Evolutionary conservation across 164 flowering plant genomes (phyloP), one percentile per base, ranked within the genome.

Genomic region (Vitis rupestris): DNA sequence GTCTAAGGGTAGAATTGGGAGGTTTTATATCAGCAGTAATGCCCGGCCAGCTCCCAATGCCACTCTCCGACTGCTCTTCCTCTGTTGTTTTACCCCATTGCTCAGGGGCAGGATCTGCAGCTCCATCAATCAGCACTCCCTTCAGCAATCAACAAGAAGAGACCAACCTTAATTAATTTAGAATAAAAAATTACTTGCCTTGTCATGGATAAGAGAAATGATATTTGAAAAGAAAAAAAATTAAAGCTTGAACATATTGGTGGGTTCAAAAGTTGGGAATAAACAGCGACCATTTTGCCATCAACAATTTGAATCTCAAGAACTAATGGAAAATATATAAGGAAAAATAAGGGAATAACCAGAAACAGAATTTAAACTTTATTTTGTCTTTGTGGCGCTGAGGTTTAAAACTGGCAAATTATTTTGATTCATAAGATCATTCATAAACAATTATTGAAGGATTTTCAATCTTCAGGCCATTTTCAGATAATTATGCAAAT

Each of bases 101-200:
- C 82, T 91, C 97, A 16, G 98, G 99, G 50, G 90, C 85, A 70
- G 99, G 99, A 75, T 96, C 97, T 68, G 97, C 97, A 52, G 98
- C 97, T 80, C 99, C 99, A 78, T 90, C 95, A 73, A 96, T 84
- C 77, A 96, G 70, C 63, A 89, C 76, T 62, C 87, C 95, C 99
- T 92, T 72, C 63, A 72, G 27, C 17, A 69, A 79, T 47, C 56
- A 67, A 75, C 66, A 54, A 68, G 30, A 52, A 49, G 13, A 56
- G 9, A 27, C 13, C 10, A 49, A n/a, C 54, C 23, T 14, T 8
- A 31, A 9, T 19, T 2, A 59, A 29, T 19, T 37, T 0, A 50
- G 19, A 54, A 3, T 51, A n/a, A 23, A 57, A 29, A 56, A 31
- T 9, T 15, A 52, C 9, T 13, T 23, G 23, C 53, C 9, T 51